phyloP scores from a whole-genome alignment of 176 grass and related monocot genomes.

The Zea mays region Zm-B73-REFERENCE-NAM-5.0 NC_050097.1:177347001-177347500 shows the following conservation, averaged over 20 bases:
- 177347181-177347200: neutral
- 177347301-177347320: slow-evolving; percentile 55
- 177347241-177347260: neutral
- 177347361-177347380: neutral
- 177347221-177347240: slow-evolving; percentile 18
- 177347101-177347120: neutral
- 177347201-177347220: neutral
- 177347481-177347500: no score
- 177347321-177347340: neutral
- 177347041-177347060: neutral
- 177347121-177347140: slow-evolving; percentile 6
- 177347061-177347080: neutral
- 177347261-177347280: slow-evolving; percentile 4
- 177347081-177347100: neutral
- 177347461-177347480: no score
- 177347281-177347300: slow-evolving; percentile 40
- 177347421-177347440: slow-evolving; percentile 48
- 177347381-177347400: neutral
- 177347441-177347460: neutral
- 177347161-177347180: neutral
- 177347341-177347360: neutral
- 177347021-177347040: neutral
- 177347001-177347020: neutral
- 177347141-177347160: neutral
- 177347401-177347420: neutral